Conservation (phyloP, 129 eudicot species). For the Flaveria linearis region DNA sequence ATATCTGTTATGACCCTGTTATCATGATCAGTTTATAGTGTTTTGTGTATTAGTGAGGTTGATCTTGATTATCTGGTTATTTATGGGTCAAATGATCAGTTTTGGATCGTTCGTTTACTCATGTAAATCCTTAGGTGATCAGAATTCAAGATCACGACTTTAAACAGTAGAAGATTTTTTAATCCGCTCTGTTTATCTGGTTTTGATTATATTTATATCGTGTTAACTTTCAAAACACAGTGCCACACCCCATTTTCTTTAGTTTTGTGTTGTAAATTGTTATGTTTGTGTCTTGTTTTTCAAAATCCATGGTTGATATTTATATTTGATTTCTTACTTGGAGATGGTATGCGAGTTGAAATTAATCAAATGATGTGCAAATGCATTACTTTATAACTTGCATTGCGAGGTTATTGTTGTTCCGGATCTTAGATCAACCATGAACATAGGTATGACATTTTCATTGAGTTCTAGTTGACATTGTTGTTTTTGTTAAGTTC, state of each 20-base stretch:
- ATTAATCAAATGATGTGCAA: background rate
- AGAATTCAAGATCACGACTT: background rate
- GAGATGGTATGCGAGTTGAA: background rate
- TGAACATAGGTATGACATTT: conserved; percentile 7
- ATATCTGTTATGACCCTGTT: background rate
- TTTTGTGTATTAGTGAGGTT: background rate
- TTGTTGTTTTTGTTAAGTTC: background rate
- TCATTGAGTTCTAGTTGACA: background rate
- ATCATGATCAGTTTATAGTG: conserved; percentile 1
- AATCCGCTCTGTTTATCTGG: background rate
- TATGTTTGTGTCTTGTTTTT: background rate
- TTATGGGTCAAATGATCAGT: background rate
- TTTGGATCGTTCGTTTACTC: background rate
- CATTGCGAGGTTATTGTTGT: background rate
- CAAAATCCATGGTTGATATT: background rate
- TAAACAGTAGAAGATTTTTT: background rate
- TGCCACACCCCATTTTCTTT: background rate
- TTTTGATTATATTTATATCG: background rate
- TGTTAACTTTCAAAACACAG: background rate
- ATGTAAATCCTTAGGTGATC: background rate
- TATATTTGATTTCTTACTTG: conserved; percentile 12
- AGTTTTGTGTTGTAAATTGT: background rate
- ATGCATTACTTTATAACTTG: background rate
- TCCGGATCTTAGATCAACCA: conserved; percentile 6
- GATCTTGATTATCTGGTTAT: background rate